Evolutionary conservation across 352 stramenopile species (phyloP), one percentile per base, ranked within the genome.

Genomic region (Globisporangium cederbergense): DNA sequence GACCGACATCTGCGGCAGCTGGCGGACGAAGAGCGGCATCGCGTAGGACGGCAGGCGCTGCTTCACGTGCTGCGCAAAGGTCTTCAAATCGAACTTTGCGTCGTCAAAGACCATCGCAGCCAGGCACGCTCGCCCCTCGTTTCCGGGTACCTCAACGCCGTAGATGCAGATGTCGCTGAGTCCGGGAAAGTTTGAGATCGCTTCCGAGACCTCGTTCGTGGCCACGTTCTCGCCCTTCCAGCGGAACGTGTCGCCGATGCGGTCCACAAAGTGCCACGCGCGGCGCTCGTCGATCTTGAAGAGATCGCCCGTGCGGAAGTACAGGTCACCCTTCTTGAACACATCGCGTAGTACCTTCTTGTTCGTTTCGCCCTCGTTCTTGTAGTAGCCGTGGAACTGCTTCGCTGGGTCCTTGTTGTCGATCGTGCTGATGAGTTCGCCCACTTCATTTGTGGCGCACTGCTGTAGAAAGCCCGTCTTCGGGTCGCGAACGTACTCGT

Each of bases 201-300:
- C 83, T 45, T 95, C 77, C 0, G 81, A 75, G 9, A 98, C 90
- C 68, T 98, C 89, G 56, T 88, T 95, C 2, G 92, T 98, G 43
- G 88, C 84, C 14, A 97, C 89, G 61, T 97, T 98, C 64, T 98
- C 92, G 25, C 93, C 93, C 57, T 98, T 98, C 90, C 92, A 98
- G 14, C 93, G 83, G 68, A 97, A 98, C 20, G 92, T 98, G 64
- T 98, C 93, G 22, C 93, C 93, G 11, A 97, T 83, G 14, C 93
- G 86, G 59, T 98, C 93, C 4, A 96, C 73, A 58, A 96, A 98
- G 69, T 95, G 93, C 76, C 90, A 93, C 68, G 79, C 89, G 5
- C 80, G 72, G 8, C 77, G 66, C 30, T 72, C 62, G 62, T 98
- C 90, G 50, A 88, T 75, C 40, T 78, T 77, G 49, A 98, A 89